Evolutionary conservation across 441 rosid genomes (phyloP).

Genomic region (Adansonia grandidieri): DNA sequence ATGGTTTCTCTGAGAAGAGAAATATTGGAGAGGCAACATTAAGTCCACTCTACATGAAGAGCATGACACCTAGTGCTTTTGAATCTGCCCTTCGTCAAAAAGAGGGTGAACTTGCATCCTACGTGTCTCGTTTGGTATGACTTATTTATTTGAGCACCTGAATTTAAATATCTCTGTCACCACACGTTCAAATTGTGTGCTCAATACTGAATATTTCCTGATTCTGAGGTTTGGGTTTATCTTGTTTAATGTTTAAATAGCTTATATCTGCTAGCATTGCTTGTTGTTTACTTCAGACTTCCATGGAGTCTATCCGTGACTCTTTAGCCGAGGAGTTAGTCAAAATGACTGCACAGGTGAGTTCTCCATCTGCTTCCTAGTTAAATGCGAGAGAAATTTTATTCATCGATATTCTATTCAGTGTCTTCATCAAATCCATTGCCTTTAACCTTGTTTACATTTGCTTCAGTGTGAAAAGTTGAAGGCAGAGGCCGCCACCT

Average conservation of each 20-base stretch:
- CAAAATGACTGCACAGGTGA: slow-evolving; percentile 89
- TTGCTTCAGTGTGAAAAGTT: slow-evolving; percentile 82
- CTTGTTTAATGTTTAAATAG: background rate
- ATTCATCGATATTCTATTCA: slow-evolving; percentile 9
- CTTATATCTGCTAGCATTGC: slow-evolving; percentile 17
- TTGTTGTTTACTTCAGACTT: slow-evolving; percentile 57
- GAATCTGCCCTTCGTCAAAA: slow-evolving; percentile 95
- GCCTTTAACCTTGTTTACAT: slow-evolving; percentile 25
- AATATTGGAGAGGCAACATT: slow-evolving; percentile 60
- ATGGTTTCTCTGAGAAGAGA: slow-evolving; percentile 74
- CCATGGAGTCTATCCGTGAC: slow-evolving; percentile 94
- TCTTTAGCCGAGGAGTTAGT: slow-evolving; percentile 98
- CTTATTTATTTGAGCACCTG: slow-evolving; percentile 14
- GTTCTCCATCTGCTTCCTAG: slow-evolving; percentile 25
- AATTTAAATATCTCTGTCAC: slow-evolving; percentile 9
- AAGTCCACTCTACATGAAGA: slow-evolving; percentile 86
- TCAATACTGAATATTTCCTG: slow-evolving; percentile 9
- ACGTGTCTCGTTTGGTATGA: slow-evolving; percentile 94
- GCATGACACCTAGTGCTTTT: slow-evolving; percentile 89
- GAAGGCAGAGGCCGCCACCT: slow-evolving; percentile 63
- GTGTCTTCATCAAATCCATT: slow-evolving; percentile 12
- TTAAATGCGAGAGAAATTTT: slow-evolving; percentile 29
- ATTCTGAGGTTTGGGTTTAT: background rate
- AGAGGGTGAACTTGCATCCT: slow-evolving; percentile 98
- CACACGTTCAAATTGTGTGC: slow-evolving; percentile 1